Evolutionary conservation across 345 rosid genomes (phyloP), one percentile per base, ranked within the genome.

Genomic region (Streptanthus diversifolius): DNA sequence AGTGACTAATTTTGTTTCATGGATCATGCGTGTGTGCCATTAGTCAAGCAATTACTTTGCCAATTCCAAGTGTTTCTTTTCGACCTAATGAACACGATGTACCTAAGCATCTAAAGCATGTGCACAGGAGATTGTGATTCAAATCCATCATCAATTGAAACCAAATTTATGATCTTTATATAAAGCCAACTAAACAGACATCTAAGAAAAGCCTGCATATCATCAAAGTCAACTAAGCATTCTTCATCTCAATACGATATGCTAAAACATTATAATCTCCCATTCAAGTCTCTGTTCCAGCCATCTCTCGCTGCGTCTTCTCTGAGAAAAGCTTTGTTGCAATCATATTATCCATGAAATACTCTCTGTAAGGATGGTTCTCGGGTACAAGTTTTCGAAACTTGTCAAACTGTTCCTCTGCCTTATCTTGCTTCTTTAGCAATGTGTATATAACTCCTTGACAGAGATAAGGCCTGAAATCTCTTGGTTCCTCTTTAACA

Each of bases 391-490:
- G 97, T 70, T 66, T 85, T 53, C 90, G 70, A 48, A 88, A 93
- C 83, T 83, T 84, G 24, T 88, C 88, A 74, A 93, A 91, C 48
- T 88, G 85, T 72, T 87, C 84, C 80, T 89, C 96, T 1, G 99
- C 97, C 75, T 84, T 87, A 10, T 86, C 95, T 57, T 81, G 84
- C 93, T 84, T 88, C 83, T 84, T 85, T 88, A 88, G 24, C 80
- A 95, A 54, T 29, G 91, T 82, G 66, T 91, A 91, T 59, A 91
- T 81, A 14, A 95, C 86, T 12, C 97, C 97, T 68, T 88, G 97
- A 67, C 96, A 95, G 30, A 91, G 77, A 62, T 91, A 91, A 0
- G 99, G 97, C 77, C 97, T 84, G 60, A 91, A 95, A 79, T 95
- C 99, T 77, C 82, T 82, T 0, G 99, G 99, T 47, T 95, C 97